Percentiles rank a stretch among this genome's conserved stretches.
These are phyloP conservation scores for Coelastrella sp. DNA, from an alignment of 139 green algal species.

Conservation along the genomic window DNA sequence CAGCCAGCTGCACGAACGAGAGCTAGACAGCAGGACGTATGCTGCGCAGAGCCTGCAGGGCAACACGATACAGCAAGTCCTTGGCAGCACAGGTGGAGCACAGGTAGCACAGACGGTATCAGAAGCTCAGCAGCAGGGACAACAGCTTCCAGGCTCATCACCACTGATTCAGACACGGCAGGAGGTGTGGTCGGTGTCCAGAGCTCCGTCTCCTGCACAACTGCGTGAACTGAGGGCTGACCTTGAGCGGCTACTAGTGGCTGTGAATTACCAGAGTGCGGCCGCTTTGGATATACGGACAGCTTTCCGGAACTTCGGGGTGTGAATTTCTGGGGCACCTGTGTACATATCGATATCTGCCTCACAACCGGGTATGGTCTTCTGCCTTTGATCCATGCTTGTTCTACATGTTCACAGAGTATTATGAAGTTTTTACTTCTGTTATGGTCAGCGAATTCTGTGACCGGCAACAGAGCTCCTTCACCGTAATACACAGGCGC, in stretches of 20 bases:
- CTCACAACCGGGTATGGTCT: too few species aligned
- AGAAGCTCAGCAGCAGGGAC: not conserved
- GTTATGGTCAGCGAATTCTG: too few species aligned
- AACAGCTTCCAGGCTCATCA: not conserved
- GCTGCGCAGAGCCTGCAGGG: too few species aligned
- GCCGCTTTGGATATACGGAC: not conserved
- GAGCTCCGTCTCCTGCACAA: not conserved
- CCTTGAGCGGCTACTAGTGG: constrained; percentile 25
- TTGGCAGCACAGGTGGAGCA: constrained; percentile 4
- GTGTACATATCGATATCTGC: too few species aligned
- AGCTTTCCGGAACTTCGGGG: constrained; percentile 32
- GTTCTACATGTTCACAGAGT: too few species aligned
- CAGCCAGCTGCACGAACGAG: too few species aligned
- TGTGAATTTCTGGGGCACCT: not conserved
- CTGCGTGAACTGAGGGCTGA: not conserved
- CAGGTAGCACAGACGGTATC: not conserved
- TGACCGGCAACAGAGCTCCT: too few species aligned
- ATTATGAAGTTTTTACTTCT: too few species aligned
- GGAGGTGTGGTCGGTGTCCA: not conserved
- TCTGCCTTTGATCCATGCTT: too few species aligned
- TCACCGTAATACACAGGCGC: too few species aligned
- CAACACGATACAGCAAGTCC: too few species aligned
- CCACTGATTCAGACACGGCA: constrained; percentile 25
- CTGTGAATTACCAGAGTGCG: constrained; percentile 1
- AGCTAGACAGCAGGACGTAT: too few species aligned